Conservation (phyloP, 805 yeast species). For the Candida rishiriensis region DNA sequence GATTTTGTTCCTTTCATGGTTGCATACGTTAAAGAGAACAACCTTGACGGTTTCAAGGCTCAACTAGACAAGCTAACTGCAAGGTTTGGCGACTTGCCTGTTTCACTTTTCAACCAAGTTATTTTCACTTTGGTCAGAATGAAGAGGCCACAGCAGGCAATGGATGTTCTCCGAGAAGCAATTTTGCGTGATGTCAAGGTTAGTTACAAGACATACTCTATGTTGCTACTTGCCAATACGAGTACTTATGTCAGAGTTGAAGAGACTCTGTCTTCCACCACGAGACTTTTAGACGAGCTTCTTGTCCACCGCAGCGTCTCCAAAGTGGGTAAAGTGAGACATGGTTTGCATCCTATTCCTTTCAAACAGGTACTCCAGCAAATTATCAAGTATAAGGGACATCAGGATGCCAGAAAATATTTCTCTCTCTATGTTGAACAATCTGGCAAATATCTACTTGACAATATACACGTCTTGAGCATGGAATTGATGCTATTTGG, state of each 20-base stretch:
- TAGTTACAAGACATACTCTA: conserved; percentile 25
- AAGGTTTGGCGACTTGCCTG: conserved; percentile 14
- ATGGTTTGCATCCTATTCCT: conserved; percentile 23
- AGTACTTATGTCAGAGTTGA: conserved; percentile 9
- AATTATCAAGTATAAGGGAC: conserved; percentile 15
- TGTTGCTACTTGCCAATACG: conserved; percentile 23
- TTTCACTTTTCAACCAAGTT: conserved; percentile 22
- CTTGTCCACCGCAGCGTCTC: conserved; percentile 16
- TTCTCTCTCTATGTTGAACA: conserved; percentile 26
- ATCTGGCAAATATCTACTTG: conserved; percentile 20
- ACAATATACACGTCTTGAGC: conserved; percentile 25
- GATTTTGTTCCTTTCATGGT: conserved; percentile 20
- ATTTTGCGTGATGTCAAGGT: conserved; percentile 10
- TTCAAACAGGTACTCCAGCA: conserved; percentile 19
- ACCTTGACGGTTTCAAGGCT: conserved; percentile 10
- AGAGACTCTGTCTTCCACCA: conserved; percentile 15
- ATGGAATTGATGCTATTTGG: conserved; percentile 27
- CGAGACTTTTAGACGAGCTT: conserved; percentile 21
- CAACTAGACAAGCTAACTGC: conserved; percentile 13
- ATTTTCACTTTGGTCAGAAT: conserved; percentile 20
- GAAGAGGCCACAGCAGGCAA: conserved; percentile 15
- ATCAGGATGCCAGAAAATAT: conserved; percentile 21
- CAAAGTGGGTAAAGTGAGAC: conserved; percentile 17
- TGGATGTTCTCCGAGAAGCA: conserved; percentile 16
- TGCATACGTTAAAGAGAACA: conserved; percentile 15